Evolutionary conservation across 2,329 filamentous ascomycete genomes (phyloP).

Genomic region (Fusarium newnesense): DNA sequence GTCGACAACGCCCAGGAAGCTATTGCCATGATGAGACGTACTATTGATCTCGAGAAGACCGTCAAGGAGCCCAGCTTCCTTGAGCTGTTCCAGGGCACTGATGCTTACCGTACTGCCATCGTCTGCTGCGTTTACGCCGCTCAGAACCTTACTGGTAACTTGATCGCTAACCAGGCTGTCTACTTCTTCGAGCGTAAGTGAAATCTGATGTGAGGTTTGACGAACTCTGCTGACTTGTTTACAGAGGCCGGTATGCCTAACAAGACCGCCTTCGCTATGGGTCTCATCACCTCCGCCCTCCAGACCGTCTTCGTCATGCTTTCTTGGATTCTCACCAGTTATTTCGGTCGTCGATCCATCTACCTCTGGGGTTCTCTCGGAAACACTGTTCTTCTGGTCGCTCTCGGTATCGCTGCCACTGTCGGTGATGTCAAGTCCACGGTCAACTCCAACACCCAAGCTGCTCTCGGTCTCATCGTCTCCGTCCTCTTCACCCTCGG

Average conservation of each 20-base stretch:
- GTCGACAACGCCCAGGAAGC: conserved; percentile 47
- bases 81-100: conserved; percentile 65
- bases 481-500: conserved; percentile 72
- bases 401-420: conserved; percentile 69
- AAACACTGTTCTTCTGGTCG: conserved; percentile 64
- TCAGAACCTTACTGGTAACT: conserved; percentile 69
- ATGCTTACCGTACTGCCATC: conserved; percentile 64
- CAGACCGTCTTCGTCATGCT: conserved; percentile 72
- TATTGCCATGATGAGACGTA: conserved; percentile 67
- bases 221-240: neutral
- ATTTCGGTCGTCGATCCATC: conserved; percentile 71
- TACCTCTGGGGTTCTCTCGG: conserved; percentile 69
- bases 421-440: conserved; percentile 51
- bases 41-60: conserved; percentile 61
- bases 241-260: conserved; percentile 68
- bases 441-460: conserved; percentile 62
- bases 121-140: conserved; percentile 67
- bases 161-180: conserved; percentile 70
- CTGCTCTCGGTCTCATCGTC: conserved; percentile 71
- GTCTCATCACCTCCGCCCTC: conserved; percentile 72
- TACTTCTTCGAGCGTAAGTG: conserved; percentile 63
- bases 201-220: fast-evolving
- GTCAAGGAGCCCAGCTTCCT: conserved; percentile 56
- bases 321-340: conserved; percentile 74
- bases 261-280: conserved; percentile 68